A percentile compares a stretch with the other conserved stretches of the same genome.
Conservation (phyloP, 2,329 filamentous ascomycete species). For the Calonectria fujianensis region DNA sequence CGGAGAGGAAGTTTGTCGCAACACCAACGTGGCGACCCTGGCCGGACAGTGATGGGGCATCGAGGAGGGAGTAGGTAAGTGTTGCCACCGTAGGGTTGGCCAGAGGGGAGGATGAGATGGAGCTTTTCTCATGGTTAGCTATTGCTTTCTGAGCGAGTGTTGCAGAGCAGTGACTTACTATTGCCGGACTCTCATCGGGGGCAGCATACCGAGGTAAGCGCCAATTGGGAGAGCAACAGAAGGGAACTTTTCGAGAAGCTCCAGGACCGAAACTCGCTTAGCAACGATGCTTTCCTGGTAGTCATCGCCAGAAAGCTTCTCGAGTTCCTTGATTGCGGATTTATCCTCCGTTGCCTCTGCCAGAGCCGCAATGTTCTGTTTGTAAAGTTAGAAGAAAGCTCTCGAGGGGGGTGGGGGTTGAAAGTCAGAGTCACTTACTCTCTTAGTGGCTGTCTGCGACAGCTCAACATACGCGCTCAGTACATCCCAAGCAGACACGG, state of each 20-base stretch:
- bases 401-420: neutral
- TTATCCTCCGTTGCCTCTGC: slow-evolving; percentile 70
- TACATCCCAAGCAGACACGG: slow-evolving; percentile 77
- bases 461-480: slow-evolving; percentile 84
- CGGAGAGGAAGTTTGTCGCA: slow-evolving; percentile 76
- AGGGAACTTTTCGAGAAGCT: slow-evolving; percentile 80
- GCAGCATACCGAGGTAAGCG: slow-evolving; percentile 82
- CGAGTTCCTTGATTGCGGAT: slow-evolving; percentile 65
- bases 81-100: slow-evolving; percentile 74
- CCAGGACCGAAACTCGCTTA: slow-evolving; percentile 79
- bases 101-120: slow-evolving; percentile 84
- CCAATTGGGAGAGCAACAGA: slow-evolving; percentile 77
- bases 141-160: neutral
- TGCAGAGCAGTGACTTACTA: slow-evolving; percentile 67
- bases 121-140: slow-evolving; percentile 62
- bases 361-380: slow-evolving; percentile 63
- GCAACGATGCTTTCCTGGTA: slow-evolving; percentile 69
- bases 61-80: slow-evolving; percentile 81
- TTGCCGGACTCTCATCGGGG: slow-evolving; percentile 85
- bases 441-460: slow-evolving; percentile 82
- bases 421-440: slow-evolving; percentile 62
- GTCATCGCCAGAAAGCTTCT: slow-evolving; percentile 66
- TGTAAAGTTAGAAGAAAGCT: neutral
- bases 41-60: slow-evolving; percentile 71
- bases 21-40: slow-evolving; percentile 74